Evolutionary conservation across 1,284 basidiomycete genomes (phyloP).

Genomic region (Puccinia triticina): DNA sequence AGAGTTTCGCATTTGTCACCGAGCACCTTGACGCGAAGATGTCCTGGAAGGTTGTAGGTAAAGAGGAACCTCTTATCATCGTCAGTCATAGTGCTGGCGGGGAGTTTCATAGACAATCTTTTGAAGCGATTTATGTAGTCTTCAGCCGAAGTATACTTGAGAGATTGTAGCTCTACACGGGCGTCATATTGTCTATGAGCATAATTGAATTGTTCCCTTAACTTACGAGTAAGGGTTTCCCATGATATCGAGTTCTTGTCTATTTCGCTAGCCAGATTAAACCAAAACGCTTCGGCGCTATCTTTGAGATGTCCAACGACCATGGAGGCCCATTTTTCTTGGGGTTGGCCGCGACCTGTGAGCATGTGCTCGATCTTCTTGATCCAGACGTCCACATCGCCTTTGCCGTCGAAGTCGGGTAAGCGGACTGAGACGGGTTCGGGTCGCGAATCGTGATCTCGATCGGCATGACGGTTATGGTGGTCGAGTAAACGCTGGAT

Average conservation of each 20-base stretch:
- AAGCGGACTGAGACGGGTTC: background rate
- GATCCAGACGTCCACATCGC: conserved; percentile 28
- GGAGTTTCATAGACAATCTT: background rate
- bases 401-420: conserved; percentile 13
- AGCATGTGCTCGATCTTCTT: conserved; percentile 17
- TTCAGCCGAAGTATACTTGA: conserved; percentile 11
- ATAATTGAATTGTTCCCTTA: conserved; percentile 14
- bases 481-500: background rate
- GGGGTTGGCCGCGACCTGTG: background rate
- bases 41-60: background rate
- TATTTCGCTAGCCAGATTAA: background rate
- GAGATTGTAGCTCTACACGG: background rate
- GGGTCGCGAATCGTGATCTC: background rate
- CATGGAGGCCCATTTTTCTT: background rate
- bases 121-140: conserved; percentile 28
- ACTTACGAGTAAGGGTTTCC: background rate
- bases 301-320: conserved; percentile 5
- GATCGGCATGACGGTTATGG: background rate
- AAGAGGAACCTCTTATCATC: conserved; percentile 16
- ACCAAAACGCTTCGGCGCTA: conserved; percentile 13
- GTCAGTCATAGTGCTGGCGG: background rate
- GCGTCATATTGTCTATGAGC: conserved; percentile 19
- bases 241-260: background rate
- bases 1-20: background rate
- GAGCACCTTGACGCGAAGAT: background rate